Conservation (phyloP, 2,329 filamentous ascomycete genomes). For the Aspergillus sp. region DNA sequence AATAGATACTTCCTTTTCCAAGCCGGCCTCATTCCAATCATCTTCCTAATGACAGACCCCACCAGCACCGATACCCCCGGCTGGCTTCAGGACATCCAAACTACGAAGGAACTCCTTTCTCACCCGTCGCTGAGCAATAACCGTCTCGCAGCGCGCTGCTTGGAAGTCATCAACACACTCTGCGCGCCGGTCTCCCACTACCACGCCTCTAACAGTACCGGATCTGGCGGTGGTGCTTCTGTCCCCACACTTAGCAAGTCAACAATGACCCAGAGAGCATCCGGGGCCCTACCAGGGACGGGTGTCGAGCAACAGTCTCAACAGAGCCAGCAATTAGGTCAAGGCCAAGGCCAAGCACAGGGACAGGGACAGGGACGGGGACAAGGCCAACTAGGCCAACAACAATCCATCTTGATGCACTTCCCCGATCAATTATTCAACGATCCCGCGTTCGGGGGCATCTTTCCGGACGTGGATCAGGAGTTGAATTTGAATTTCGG, state of each 20-base stretch:
- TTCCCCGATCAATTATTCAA: constrained; percentile 31
- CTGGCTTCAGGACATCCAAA: constrained; percentile 34
- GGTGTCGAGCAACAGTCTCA: too few species aligned
- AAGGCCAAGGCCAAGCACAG: not conserved
- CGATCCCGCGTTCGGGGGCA: constrained; percentile 26
- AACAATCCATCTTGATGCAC: constrained; percentile 26
- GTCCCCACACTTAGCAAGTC: too few species aligned
- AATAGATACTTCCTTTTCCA: constrained; percentile 39
- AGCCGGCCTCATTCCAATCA: constrained; percentile 36
- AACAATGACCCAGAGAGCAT: too few species aligned
- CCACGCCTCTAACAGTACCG: too few species aligned
- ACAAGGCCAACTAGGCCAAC: constrained; percentile 4
- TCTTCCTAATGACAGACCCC: constrained; percentile 37
- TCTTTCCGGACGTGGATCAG: constrained; percentile 29
- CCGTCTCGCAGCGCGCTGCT: constrained; percentile 31
- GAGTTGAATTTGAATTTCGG: constrained; percentile 14
- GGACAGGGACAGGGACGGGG: not conserved
- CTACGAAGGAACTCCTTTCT: constrained; percentile 32
- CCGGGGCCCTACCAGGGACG: too few species aligned
- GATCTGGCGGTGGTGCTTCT: too few species aligned
- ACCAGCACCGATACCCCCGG: constrained; percentile 27
- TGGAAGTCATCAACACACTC: constrained; percentile 33
- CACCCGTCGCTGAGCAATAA: constrained; percentile 33
- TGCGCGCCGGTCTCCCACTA: constrained; percentile 21
- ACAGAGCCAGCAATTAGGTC: too few species aligned